Evolutionary conservation across 495 filamentous ascomycete species (phyloP), one percentile per base, ranked within the genome.

Genomic region (Tuber magnatum): DNA sequence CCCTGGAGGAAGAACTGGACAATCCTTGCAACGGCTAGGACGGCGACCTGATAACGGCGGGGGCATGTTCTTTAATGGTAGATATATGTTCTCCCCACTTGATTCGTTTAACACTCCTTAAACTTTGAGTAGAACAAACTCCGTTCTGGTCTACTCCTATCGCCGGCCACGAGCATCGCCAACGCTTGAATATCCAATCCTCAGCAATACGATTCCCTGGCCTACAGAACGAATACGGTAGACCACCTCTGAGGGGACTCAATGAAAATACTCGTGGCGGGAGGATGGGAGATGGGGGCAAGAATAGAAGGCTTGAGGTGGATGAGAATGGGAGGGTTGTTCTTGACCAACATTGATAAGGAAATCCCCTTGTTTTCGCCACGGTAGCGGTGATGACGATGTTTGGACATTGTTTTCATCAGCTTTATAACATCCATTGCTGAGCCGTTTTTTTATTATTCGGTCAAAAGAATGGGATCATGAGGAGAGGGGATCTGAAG

Each of bases 141-240:
- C 43, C 22, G 16, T 72, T 73, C 41, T 51, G 51, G 18, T 39
- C 14, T n/a, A 71, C 78, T 7, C 72, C 80, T 32, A 48, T 71
- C 9, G 71, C 69, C 18, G 73, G 75, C 24, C 80, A 74, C 28
- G 80, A 80, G 44, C 79, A 81, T 43, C 80, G 80, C 1, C 80
- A 81, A 71, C 75, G 80, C 6, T 38, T 80, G 42, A n/a, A 51
- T n/a, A n/a, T 24, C 6, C 48, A 12, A n/a, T 9, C 48, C 18
- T 51, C 24, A n/a, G 3, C 48, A n/a, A 51, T 10, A n/a, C 48
- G 48, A 51, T 51, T 51, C 48, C 48, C 48, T 1, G 48, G 48
- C 2, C 8, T n/a, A 6, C 48, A 51, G 48, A 51, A 7, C 10
- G 48, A 51, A 51, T 51, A 24, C 48, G 48, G 48, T 9, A 24